Conservation (phyloP, 106 monocot genomes). For the Dendrobium catenatum region DNA sequence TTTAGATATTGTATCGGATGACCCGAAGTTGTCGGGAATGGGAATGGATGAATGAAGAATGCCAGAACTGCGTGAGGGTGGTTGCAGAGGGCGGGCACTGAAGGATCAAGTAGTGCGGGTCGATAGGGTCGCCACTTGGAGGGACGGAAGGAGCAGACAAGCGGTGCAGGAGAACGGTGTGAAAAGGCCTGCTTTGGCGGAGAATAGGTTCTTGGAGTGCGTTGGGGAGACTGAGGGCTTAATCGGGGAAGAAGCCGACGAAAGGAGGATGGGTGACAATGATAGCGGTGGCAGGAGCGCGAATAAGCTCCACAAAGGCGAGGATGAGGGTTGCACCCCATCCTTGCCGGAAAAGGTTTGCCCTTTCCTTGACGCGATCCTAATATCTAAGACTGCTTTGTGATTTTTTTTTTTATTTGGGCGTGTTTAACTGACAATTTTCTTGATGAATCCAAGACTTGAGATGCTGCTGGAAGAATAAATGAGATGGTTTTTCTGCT, state of each 20-base stretch:
- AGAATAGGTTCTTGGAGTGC: conserved; percentile 22
- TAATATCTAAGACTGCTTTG: neutral
- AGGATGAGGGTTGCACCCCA: conserved; percentile 49
- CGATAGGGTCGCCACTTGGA: conserved; percentile 4
- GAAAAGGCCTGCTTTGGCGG: conserved; percentile 10
- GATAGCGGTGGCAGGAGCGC: conserved; percentile 52
- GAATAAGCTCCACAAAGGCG: conserved; percentile 44
- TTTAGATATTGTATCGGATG: neutral
- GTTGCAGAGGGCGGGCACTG: conserved; percentile 48
- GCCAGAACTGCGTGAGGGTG: conserved; percentile 67
- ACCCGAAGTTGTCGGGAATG: neutral
- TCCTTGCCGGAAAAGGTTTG: conserved; percentile 63
- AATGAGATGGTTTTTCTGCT: neutral
- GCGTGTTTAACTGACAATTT: neutral
- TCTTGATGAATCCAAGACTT: neutral
- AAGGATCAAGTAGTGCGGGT: conserved; percentile 18
- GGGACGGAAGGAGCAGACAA: conserved; percentile 12
- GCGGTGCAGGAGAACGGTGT: conserved; percentile 6
- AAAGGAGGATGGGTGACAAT: conserved; percentile 45
- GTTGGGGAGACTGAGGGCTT: conserved; percentile 17
- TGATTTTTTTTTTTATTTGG: neutral
- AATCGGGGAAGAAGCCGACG: conserved; percentile 27
- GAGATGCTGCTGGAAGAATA: neutral
- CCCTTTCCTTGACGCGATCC: neutral
- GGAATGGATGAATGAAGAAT: conserved; percentile 62